Evolutionary conservation across 495 filamentous ascomycete genomes (phyloP).

Genomic region (Parachaetomium inaequale): DNA sequence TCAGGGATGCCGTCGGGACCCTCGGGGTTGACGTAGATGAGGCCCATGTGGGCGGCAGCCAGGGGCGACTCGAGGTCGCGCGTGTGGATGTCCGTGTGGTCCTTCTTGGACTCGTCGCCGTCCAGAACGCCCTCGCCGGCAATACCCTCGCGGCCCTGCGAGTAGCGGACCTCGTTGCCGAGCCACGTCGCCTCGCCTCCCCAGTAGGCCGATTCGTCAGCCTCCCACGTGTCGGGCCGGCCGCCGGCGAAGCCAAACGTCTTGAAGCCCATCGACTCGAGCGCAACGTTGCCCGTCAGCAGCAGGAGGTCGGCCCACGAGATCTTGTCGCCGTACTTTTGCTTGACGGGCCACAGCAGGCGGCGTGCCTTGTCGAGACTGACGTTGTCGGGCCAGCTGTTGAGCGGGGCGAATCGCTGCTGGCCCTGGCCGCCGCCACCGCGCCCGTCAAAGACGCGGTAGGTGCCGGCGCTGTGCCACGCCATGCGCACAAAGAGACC

Average conservation of each 20-base stretch:
- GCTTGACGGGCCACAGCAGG: constrained; percentile 74
- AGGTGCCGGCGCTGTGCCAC: constrained; percentile 73
- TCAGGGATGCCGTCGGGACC: constrained; percentile 68
- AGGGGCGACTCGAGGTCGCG: constrained; percentile 62
- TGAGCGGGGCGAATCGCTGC: constrained; percentile 72
- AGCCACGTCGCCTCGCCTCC: constrained; percentile 68
- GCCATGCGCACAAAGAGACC: constrained; percentile 74
- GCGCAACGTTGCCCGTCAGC: constrained; percentile 67
- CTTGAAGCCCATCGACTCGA: constrained; percentile 72
- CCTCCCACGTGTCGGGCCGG: constrained; percentile 64
- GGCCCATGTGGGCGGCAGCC: constrained; percentile 64
- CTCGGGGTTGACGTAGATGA: constrained; percentile 76
- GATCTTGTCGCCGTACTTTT: constrained; percentile 77
- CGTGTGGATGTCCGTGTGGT: constrained; percentile 51
- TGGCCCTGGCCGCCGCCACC: constrained; percentile 68
- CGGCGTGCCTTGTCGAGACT: constrained; percentile 73
- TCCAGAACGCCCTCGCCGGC: constrained; percentile 44
- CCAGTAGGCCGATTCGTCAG: constrained; percentile 72
- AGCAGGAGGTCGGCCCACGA: constrained; percentile 71
- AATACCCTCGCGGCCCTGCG: constrained; percentile 44
- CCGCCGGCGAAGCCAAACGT: constrained; percentile 70
- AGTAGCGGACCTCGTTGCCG: constrained; percentile 64
- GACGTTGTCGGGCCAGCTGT: constrained; percentile 77
- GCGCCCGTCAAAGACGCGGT: constrained; percentile 67
- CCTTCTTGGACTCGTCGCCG: constrained; percentile 44